A percentile compares a stretch with the other conserved stretches of the same genome.
These are phyloP conservation scores for Tephrocybe rancida DNA, from an alignment of 768 basidiomycete species.

Conservation along the genomic window DNA sequence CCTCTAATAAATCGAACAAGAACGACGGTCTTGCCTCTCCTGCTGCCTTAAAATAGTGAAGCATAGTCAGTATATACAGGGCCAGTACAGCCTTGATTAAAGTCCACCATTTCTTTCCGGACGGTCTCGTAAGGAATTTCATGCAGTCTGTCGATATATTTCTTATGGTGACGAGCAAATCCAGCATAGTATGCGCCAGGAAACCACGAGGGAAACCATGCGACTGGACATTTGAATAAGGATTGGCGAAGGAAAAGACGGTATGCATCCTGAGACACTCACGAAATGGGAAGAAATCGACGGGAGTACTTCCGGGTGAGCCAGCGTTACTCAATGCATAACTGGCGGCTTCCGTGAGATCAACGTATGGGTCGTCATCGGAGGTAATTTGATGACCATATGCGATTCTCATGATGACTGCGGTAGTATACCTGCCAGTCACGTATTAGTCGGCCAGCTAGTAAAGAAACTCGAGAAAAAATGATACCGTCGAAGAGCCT, in stretches of 20 bases:
- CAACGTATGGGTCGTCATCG: constrained; percentile 37
- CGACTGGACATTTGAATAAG: constrained; percentile 21
- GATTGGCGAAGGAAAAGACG: not conserved
- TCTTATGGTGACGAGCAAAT: constrained; percentile 15
- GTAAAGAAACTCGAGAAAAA: not conserved
- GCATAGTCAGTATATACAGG: no score
- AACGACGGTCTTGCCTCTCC: no score
- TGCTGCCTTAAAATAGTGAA: no score
- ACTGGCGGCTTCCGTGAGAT: constrained; percentile 31
- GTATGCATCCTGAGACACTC: constrained; percentile 7
- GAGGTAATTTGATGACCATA: constrained; percentile 34
- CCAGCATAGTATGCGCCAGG: constrained; percentile 26
- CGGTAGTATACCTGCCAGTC: constrained; percentile 6
- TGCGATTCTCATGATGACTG: constrained; percentile 26
- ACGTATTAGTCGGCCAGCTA: not conserved
- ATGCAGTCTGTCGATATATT: constrained; percentile 20
- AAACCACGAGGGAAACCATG: constrained; percentile 34
- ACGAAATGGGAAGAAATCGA: constrained; percentile 26
- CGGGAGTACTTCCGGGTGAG: constrained; percentile 18
- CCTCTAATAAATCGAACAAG: no score
- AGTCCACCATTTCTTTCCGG: no score
- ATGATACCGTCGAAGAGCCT: constrained; percentile 20
- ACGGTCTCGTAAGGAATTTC: constrained; percentile 33
- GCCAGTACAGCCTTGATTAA: no score
- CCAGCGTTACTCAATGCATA: constrained; percentile 23